Conservation (phyloP, 352 stramenopile genomes). For the Phytophthora sp. region DNA sequence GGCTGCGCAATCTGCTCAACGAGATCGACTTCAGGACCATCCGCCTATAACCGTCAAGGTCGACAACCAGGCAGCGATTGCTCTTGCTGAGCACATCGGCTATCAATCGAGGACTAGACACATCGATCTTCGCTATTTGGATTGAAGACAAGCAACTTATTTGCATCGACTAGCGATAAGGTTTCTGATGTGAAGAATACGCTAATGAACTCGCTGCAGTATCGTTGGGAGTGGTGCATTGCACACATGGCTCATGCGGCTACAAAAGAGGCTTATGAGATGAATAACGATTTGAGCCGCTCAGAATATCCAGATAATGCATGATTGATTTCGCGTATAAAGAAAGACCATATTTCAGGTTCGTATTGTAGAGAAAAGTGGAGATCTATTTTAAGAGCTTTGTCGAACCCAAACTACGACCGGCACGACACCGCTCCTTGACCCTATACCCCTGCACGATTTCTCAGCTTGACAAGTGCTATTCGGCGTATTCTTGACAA, state of each 20-base stretch:
- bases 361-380: conserved; percentile 3
- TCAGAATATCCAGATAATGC: not conserved
- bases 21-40: too few species aligned
- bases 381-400: conserved; percentile 9
- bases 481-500: conserved; percentile 11
- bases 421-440: not conserved
- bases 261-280: not conserved
- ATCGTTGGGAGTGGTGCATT: conserved; percentile 8
- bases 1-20: too few species aligned
- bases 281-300: conserved; percentile 9
- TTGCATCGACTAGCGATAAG: not conserved
- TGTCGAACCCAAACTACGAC: conserved; percentile 1
- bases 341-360: conserved; percentile 9
- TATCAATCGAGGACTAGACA: too few species aligned
- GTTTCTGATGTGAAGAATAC: conserved; percentile 1
- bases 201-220: not conserved
- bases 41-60: too few species aligned
- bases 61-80: too few species aligned
- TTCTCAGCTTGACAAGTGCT: conserved; percentile 1
- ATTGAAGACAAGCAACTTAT: too few species aligned
- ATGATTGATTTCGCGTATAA: not conserved
- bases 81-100: too few species aligned
- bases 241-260: conserved; percentile 8
- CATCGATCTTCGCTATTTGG: too few species aligned
- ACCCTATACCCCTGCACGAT: not conserved